Evolutionary conservation across 2,329 filamentous ascomycete genomes (phyloP), one percentile per base, ranked within the genome.

Genomic region (Camillea tinctor): DNA sequence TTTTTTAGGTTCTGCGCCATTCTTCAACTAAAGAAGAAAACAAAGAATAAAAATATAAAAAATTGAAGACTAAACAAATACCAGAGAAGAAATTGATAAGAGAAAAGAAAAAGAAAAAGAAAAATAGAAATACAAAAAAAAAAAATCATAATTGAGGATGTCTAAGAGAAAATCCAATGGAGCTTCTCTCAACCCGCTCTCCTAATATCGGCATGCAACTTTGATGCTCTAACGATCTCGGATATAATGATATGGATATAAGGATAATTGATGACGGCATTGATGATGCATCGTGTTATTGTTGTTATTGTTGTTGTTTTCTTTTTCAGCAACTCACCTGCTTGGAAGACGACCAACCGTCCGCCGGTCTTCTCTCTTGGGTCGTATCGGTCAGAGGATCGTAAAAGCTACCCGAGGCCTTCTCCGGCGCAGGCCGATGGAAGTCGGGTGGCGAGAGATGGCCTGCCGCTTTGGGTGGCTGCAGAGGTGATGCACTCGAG

Each of bases 381-480:
- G 77, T 77, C 8, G 77, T 77, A 62, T 79, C 77, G 21, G 77
- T 77, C 52, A 77, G 74, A 49, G 77, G 77, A 66, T 80, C 77
- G 71, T 80, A 79, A 61, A 79, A 79, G 66, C 74, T 77, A 59
- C 76, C 75, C 9, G 74, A 69, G 7, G 73, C 71, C 68, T 78
- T 78, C 56, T 79, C 76, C 66, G 72, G 73, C 57, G 69, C 60
- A 23, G 69, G 64, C 44, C 71, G 69, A 51, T 72, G 74, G 65
- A 74, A 76, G 60, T 70, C 71, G 52, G 71, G 64, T 55, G 67
- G 64, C 54, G 69, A 67, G n/a, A 70, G 62, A 54, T 69, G 69
- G 21, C 69, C 66, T 6, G 67, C 65, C 6, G 67, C 66, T 59
- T 72, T 73, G 30, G 72, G 71, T 53, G 71, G 64, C 55, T 74